Percentiles rank a stretch among this genome's conserved stretches.
phyloP scores from a whole-genome alignment of 2,329 filamentous ascomycete species.

The Diatrype stigma region DNA sequence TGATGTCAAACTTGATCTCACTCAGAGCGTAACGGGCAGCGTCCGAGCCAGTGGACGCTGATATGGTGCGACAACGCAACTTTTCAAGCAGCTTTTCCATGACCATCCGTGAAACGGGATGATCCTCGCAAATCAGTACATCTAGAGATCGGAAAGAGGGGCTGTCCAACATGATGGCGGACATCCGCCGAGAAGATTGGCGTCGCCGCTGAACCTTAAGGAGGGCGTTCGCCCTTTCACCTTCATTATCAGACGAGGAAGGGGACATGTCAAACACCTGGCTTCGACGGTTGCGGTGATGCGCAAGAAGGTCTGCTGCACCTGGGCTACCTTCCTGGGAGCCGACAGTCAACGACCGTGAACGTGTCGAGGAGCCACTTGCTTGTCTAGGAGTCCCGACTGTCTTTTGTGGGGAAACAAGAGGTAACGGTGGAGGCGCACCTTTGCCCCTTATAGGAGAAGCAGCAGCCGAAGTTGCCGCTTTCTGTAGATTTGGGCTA shows the following conservation, averaged over 20 bases:
- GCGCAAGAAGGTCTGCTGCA: slow-evolving; percentile 60
- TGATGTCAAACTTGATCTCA: slow-evolving; percentile 97
- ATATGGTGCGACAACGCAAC: slow-evolving; percentile 88
- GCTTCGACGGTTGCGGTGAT: slow-evolving; percentile 85
- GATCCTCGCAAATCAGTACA: slow-evolving; percentile 94
- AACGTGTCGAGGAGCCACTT: slow-evolving; percentile 62
- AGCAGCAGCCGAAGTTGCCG: slow-evolving; percentile 49
- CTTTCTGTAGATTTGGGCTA: slow-evolving; percentile 56
- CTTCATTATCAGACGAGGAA: slow-evolving; percentile 95
- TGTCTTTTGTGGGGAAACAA: slow-evolving; percentile 59
- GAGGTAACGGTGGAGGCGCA: slow-evolving; percentile 43
- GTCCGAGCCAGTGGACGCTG: slow-evolving; percentile 83
- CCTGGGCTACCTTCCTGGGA: slow-evolving; percentile 87
- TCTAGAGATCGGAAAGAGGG: slow-evolving; percentile 88
- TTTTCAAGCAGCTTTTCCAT: slow-evolving; percentile 98
- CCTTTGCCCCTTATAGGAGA: slow-evolving; percentile 56
- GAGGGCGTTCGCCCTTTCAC: slow-evolving; percentile 83
- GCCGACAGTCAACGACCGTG: slow-evolving; percentile 86
- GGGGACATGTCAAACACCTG: slow-evolving; percentile 96
- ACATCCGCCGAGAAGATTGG: slow-evolving; percentile 93
- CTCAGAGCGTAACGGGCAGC: slow-evolving; percentile 91
- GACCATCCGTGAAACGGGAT: slow-evolving; percentile 94
- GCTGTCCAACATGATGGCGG: slow-evolving; percentile 81
- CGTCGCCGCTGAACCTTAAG: slow-evolving; percentile 87
- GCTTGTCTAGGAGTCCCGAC: slow-evolving; percentile 56